These are phyloP conservation scores for Diversispora epigaea DNA, from an alignment of 192 early-diverging fungal genomes.

Conservation along the genomic window DNA sequence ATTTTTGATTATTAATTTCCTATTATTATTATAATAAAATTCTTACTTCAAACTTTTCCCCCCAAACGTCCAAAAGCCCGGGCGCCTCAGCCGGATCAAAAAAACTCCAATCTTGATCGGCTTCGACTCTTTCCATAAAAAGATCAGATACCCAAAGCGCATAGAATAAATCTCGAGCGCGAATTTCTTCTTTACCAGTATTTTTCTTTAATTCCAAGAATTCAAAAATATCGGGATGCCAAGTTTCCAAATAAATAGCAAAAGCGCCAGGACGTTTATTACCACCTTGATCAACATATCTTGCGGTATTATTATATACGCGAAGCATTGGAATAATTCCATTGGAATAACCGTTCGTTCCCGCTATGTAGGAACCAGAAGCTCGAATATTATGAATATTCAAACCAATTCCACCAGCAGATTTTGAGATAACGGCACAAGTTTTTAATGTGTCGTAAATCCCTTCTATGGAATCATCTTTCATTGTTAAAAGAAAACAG, in stretches of 20 bases:
- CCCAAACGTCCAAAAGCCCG: constrained; percentile 88
- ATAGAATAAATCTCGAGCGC: constrained; percentile 97
- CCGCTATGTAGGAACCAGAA: constrained; percentile 94
- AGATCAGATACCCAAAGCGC: constrained; percentile 97
- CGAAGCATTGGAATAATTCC: constrained; percentile 97
- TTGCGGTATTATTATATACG: constrained; percentile 97
- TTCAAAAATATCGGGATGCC: constrained; percentile 97
- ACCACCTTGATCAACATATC: constrained; percentile 99
- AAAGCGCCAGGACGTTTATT: constrained; percentile 98
- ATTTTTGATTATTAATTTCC: background rate
- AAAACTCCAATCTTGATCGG: constrained; percentile 89
- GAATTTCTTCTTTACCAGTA: constrained; percentile 95
- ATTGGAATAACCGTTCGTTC: constrained; percentile 96
- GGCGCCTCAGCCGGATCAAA: constrained; percentile 95
- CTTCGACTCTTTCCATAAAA: constrained; percentile 97
- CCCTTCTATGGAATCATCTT: constrained; percentile 96
- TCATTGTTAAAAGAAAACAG: constrained; percentile 95
- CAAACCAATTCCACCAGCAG: constrained; percentile 95
- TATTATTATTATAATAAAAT: background rate
- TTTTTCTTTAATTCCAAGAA: constrained; percentile 97
- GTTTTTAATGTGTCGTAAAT: constrained; percentile 97
- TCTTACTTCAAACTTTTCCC: constrained; percentile 81
- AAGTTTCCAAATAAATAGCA: constrained; percentile 98
- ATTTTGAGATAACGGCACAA: constrained; percentile 98
- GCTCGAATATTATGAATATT: constrained; percentile 98